These are phyloP conservation scores for Royoungia palumana DNA, from an alignment of 768 basidiomycete species.

Conservation along the genomic window DNA sequence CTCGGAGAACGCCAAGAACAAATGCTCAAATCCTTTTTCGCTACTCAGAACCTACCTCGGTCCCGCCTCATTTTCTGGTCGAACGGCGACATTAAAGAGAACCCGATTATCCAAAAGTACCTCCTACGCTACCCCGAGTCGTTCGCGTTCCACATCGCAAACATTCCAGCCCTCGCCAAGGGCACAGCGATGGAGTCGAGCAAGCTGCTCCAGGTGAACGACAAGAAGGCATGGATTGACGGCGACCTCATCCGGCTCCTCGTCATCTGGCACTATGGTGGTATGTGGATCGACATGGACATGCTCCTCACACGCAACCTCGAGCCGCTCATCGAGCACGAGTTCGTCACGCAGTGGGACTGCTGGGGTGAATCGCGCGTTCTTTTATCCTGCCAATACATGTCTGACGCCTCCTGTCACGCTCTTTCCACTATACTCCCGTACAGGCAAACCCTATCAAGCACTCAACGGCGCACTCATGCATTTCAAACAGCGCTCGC, in stretches of 20 bases:
- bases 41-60: conserved; percentile 71
- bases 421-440: neutral
- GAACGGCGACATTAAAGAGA: conserved; percentile 66
- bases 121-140: conserved; percentile 61
- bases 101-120: conserved; percentile 59
- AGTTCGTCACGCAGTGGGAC: conserved; percentile 98
- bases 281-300: conserved; percentile 98
- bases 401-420: conserved; percentile 2
- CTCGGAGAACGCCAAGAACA: conserved; percentile 81
- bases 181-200: conserved; percentile 76
- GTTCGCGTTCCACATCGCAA: conserved; percentile 64
- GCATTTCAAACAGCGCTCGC: conserved; percentile 86
- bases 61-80: conserved; percentile 89
- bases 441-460: conserved; percentile 63
- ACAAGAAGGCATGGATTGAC: conserved; percentile 89
- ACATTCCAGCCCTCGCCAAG: conserved; percentile 62
- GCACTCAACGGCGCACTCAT: conserved; percentile 92
- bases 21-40: conserved; percentile 91
- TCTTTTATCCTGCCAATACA: neutral
- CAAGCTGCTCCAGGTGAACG: conserved; percentile 55
- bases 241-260: conserved; percentile 89
- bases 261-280: conserved; percentile 85
- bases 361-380: conserved; percentile 69
- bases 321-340: conserved; percentile 82
- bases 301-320: conserved; percentile 85